Percentiles rank a stretch among this genome's conserved stretches.
Conservation (phyloP, 306 rosid genomes). For the Nissolia schottii region DNA sequence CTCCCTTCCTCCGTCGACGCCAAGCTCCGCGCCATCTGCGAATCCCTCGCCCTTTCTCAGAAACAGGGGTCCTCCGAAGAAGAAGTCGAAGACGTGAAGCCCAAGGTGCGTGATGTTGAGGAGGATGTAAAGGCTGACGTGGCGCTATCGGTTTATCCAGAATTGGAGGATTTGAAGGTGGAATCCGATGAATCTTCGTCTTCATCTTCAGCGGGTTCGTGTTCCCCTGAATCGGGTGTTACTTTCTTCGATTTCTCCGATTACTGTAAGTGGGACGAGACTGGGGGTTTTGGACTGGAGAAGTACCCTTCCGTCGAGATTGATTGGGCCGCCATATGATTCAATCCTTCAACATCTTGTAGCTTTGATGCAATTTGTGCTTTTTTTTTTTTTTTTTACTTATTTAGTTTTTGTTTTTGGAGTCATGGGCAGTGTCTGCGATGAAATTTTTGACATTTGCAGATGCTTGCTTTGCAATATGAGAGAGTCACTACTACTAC, state of each 20-base stretch:
- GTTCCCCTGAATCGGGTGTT: slow-evolving; percentile 63
- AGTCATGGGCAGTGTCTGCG: slow-evolving; percentile 51
- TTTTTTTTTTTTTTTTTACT: slow-evolving; percentile 6
- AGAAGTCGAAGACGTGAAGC: no score
- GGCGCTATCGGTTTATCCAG: neutral
- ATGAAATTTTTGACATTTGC: slow-evolving; percentile 72
- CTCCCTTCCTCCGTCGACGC: slow-evolving; percentile 78
- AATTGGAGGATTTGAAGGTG: slow-evolving; percentile 28
- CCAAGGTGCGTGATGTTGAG: no score
- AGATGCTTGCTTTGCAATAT: slow-evolving; percentile 39
- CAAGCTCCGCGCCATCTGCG: slow-evolving; percentile 77
- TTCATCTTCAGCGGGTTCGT: slow-evolving; percentile 40
- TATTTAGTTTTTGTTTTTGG: slow-evolving; percentile 15
- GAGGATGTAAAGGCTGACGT: slow-evolving; percentile 41
- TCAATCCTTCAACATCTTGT: neutral
- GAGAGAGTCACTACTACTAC: slow-evolving; percentile 3
- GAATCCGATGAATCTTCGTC: slow-evolving; percentile 53
- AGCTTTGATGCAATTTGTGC: neutral
- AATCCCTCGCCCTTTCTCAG: slow-evolving; percentile 39
- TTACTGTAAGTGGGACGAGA: slow-evolving; percentile 42
- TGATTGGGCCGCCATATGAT: slow-evolving; percentile 76
- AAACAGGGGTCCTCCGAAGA: slow-evolving; percentile 46
- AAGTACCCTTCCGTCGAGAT: slow-evolving; percentile 88
- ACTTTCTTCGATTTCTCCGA: slow-evolving; percentile 53
- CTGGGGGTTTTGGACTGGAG: slow-evolving; percentile 49